Evolutionary conservation across 2,329 filamentous ascomycete species (phyloP), one percentile per base, ranked within the genome.

Genomic region (Talaromyces rugulosus): DNA sequence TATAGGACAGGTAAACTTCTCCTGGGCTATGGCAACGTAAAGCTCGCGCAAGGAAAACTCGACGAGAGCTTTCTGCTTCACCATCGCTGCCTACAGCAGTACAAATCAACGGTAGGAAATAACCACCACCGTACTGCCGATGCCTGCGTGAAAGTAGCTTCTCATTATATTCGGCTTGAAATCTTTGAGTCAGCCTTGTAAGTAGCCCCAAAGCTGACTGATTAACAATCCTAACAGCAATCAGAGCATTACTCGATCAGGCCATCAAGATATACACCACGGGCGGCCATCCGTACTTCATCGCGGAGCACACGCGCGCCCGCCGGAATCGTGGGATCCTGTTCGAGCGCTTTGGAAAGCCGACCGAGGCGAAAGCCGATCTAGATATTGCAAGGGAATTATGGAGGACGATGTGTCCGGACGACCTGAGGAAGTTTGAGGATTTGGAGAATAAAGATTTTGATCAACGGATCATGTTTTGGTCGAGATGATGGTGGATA

Each of bases 1-100:
- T 47, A n/a, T 33, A 60, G 58, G 33, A 60, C 58, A 2, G 58
- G 58, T 4, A 60, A 60, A 18, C 50, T 60, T 31, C 58, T 60
- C 36, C 28, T 54, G 14, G 58, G 47, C 18, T 54, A 54, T 11
- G 58, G 58, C 27, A 59, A 59, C 23, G 56, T 58, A 23, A 50
- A 33, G 11, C 16, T 31, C 9, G 28, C 56, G 1, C 56, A 58
- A 51, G 56, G 42, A 3, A 4, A 30, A 4, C 28, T 58, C 14
- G 56, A 58, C 5, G 42, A 51, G 33, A 58, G 56, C 40, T 34
- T 58, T 33, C n/a, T 36, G 6, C 33, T 51, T 5, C 56, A 58
- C 33, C 14, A 58, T 28, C 42, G 56, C 16, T 28, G 27, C 33
- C 56, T 58, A 33, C 56, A 12, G 28, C 42, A 58, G 18, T 51